phyloP scores from a whole-genome alignment of 2,329 filamentous ascomycete species.

The Thelonectria rubi region DNA sequence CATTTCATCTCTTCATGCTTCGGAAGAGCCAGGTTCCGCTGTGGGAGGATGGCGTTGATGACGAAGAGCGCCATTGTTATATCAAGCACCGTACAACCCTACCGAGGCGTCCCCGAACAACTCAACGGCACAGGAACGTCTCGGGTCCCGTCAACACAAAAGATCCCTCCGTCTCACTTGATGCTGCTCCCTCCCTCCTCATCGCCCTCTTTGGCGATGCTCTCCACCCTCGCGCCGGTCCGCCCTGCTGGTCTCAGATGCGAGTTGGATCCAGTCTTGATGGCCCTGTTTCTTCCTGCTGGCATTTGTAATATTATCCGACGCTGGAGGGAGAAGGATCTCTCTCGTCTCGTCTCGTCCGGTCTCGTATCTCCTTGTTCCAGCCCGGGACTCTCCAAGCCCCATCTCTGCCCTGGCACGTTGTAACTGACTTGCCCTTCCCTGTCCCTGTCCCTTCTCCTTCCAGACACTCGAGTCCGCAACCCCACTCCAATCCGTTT shows the following conservation, averaged over 20 bases:
- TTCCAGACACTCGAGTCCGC: constrained; percentile 1
- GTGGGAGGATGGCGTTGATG: background rate
- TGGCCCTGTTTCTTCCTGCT: background rate
- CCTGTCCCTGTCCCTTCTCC: constrained; percentile 9
- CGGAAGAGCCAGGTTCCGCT: constrained; percentile 6
- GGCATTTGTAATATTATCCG: background rate
- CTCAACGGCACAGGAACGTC: background rate
- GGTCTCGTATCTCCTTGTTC: constrained; percentile 2
- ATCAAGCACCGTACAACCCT: too few relatives aligned
- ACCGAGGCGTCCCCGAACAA: background rate
- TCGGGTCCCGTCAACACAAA: background rate
- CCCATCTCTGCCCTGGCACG: background rate
- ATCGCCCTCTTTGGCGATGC: too few relatives aligned
- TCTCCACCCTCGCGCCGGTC: background rate
- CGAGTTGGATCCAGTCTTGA: background rate
- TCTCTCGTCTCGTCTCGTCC: constrained; percentile 2
- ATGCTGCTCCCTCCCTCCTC: background rate
- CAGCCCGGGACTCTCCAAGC: too few relatives aligned
- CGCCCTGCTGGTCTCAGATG: background rate
- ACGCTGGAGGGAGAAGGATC: background rate
- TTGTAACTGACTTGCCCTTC: constrained; percentile 12
- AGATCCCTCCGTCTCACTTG: background rate
- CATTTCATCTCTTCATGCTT: constrained; percentile 6
- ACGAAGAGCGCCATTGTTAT: background rate
- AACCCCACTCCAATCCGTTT: constrained; percentile 13